Conservation (phyloP, 148 eudicot species). For the Rhododendron simsii region DNA sequence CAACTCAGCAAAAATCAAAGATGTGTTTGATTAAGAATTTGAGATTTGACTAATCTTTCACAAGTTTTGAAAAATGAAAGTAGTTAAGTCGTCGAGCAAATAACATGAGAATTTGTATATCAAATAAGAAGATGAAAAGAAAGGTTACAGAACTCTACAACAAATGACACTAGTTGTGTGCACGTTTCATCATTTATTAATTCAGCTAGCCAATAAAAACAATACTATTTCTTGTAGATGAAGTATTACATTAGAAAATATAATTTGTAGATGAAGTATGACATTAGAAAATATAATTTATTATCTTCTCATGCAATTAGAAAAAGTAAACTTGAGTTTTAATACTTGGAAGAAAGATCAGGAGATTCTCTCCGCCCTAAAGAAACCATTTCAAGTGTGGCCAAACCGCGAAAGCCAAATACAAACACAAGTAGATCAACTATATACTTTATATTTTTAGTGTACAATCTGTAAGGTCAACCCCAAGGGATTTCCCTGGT, state of each 20-base stretch:
- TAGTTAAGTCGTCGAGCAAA: not conserved
- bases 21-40: too few species aligned
- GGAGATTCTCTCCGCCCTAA: not conserved
- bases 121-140: not conserved
- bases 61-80: not conserved
- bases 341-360: not conserved
- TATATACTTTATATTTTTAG: not conserved
- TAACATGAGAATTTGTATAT: not conserved
- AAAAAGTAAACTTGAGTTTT: not conserved
- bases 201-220: too few species aligned
- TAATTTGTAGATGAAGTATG: not conserved
- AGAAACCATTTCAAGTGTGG: not conserved
- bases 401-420: not conserved
- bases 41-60: not conserved
- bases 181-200: not conserved
- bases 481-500: not conserved
- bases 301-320: not conserved
- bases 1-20: not conserved
- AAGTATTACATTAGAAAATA: not conserved
- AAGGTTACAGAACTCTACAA: not conserved
- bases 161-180: not conserved
- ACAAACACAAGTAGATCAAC: not conserved
- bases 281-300: not conserved
- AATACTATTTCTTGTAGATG: not conserved
- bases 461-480: not conserved